These are phyloP conservation scores for Orychophragmus violaceus DNA, from an alignment of 345 rosid genomes.

Conservation along the genomic window DNA sequence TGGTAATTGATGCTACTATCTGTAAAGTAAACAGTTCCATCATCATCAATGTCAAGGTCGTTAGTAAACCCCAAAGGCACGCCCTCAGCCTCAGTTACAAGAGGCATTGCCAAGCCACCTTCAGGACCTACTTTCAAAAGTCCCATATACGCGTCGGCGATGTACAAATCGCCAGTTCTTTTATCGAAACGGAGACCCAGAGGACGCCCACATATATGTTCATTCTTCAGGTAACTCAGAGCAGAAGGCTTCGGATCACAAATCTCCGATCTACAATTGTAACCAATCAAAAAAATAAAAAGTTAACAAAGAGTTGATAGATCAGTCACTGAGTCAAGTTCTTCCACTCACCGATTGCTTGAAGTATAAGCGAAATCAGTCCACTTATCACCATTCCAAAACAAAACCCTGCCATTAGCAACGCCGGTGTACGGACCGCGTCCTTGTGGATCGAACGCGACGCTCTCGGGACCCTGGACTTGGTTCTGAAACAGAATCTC, in stretches of 20 bases:
- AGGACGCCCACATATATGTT: slow-evolving; percentile 94
- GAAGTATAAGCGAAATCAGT: slow-evolving; percentile 78
- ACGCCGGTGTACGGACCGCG: slow-evolving; percentile 95
- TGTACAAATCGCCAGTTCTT: slow-evolving; percentile 74
- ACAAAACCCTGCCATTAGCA: slow-evolving; percentile 79
- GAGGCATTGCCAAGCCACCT: slow-evolving; percentile 76
- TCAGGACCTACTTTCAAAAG: slow-evolving; percentile 86
- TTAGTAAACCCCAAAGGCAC: slow-evolving; percentile 70
- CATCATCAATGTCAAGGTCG: slow-evolving; percentile 84
- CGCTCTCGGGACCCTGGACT: slow-evolving; percentile 92
- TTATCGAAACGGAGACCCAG: slow-evolving; percentile 82
- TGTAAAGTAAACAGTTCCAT: slow-evolving; percentile 82
- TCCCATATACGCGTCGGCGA: slow-evolving; percentile 92
- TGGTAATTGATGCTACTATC: slow-evolving; percentile 78
- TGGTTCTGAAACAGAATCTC: slow-evolving; percentile 65
- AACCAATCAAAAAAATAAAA: neutral
- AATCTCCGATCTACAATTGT: slow-evolving; percentile 49
- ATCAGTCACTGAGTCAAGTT: neutral
- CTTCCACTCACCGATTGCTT: slow-evolving; percentile 45
- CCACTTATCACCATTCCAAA: slow-evolving; percentile 76
- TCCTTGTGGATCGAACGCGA: slow-evolving; percentile 77
- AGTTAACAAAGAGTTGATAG: neutral
- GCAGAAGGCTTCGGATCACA: slow-evolving; percentile 72
- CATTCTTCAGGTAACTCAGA: slow-evolving; percentile 56
- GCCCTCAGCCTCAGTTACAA: slow-evolving; percentile 76